phyloP scores from a whole-genome alignment of 805 yeast genomes.

The Yarrowia sp. region DNA sequence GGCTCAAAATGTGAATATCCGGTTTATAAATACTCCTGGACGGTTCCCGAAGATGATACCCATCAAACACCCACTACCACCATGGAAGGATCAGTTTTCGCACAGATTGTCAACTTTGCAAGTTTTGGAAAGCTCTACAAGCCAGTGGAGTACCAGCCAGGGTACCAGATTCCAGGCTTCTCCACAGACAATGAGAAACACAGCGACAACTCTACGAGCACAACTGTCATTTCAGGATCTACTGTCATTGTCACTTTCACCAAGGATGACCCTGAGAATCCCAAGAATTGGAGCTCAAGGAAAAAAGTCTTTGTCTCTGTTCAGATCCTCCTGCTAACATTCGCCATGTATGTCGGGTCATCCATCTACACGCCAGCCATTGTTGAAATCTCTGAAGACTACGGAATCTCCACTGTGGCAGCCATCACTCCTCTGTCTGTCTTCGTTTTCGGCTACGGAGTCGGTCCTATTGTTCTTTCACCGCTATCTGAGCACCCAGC shows the following conservation, averaged over 20 bases:
- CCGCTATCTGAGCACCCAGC: slow-evolving; percentile 62
- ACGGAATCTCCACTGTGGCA: slow-evolving; percentile 53
- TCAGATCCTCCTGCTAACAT: slow-evolving; percentile 54
- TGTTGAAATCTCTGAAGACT: slow-evolving; percentile 55
- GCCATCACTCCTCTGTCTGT: slow-evolving; percentile 60
- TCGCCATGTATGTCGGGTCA: slow-evolving; percentile 61
- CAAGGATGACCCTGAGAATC: slow-evolving; percentile 60
- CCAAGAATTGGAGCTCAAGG: slow-evolving; percentile 59
- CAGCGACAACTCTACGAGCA: neutral
- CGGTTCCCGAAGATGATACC: neutral
- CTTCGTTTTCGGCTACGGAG: slow-evolving; percentile 63
- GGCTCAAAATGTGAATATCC: neutral
- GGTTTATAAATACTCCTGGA: neutral
- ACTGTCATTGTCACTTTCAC: slow-evolving; percentile 5
- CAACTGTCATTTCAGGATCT: neutral
- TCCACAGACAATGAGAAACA: neutral
- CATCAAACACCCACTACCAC: neutral
- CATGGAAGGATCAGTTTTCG: slow-evolving; percentile 26
- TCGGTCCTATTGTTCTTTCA: slow-evolving; percentile 61
- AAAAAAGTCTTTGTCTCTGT: slow-evolving; percentile 53
- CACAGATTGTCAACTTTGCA: slow-evolving; percentile 19
- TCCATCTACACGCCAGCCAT: slow-evolving; percentile 61
- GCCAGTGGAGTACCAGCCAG: neutral
- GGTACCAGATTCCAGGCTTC: slow-evolving; percentile 2
- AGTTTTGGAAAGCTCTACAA: slow-evolving; percentile 2